These are phyloP conservation scores for Epichloe baconii DNA, from an alignment of 2,329 filamentous ascomycete genomes.

Conservation along the genomic window DNA sequence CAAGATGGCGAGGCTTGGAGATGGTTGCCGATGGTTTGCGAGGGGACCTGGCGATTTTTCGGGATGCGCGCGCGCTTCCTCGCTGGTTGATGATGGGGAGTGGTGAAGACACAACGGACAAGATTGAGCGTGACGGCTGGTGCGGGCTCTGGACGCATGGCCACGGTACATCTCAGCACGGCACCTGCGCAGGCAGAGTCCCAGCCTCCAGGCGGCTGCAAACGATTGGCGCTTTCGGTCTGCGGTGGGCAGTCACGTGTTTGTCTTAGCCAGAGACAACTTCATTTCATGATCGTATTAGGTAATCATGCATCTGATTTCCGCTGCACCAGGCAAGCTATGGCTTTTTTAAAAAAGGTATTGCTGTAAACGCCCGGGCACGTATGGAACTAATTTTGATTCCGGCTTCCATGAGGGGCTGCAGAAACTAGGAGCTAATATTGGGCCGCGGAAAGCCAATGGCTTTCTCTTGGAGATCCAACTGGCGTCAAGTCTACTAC, in stretches of 20 bases:
- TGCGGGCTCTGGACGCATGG: constrained; percentile 24
- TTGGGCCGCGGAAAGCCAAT: neutral
- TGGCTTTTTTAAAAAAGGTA: neutral
- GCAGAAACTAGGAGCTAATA: neutral
- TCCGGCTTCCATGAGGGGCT: neutral
- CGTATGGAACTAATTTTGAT: neutral
- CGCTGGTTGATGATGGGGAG: constrained; percentile 37
- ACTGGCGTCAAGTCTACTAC: neutral
- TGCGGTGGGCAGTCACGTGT: neutral
- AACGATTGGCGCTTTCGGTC: constrained; percentile 8
- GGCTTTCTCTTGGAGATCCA: neutral
- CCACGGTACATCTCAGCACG: constrained; percentile 34
- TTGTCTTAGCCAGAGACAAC: neutral
- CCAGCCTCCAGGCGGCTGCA: constrained; percentile 13
- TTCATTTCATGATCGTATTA: neutral
- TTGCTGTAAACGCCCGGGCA: neutral
- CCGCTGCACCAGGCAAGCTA: neutral
- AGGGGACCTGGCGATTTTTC: constrained; percentile 48
- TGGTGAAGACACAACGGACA: constrained; percentile 39
- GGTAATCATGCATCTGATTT: neutral
- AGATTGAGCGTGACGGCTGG: constrained; percentile 36
- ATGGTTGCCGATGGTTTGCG: constrained; percentile 47
- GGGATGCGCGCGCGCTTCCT: constrained; percentile 40
- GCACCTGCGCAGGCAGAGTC: constrained; percentile 16
- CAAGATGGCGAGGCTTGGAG: constrained; percentile 37